These are phyloP conservation scores for Fusarium sp. DNA, from an alignment of 2,329 filamentous ascomycete species.

Conservation along the genomic window DNA sequence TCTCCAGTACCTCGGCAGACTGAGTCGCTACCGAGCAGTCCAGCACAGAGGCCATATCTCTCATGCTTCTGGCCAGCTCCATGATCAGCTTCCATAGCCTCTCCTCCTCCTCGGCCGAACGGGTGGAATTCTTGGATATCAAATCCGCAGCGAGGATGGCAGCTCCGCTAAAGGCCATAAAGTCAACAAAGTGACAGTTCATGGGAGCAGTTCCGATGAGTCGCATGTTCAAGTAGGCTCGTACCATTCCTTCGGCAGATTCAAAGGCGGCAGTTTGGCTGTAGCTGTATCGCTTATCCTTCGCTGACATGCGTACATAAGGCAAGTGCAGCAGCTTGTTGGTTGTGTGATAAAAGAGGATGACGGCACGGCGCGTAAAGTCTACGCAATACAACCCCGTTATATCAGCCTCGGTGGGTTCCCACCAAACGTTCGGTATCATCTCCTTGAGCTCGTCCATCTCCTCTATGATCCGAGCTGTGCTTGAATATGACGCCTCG, in stretches of 20 bases:
- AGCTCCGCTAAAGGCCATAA: slow-evolving; percentile 55
- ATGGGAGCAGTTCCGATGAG: slow-evolving; percentile 38
- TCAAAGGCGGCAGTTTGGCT: slow-evolving; percentile 52
- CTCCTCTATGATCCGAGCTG: slow-evolving; percentile 15
- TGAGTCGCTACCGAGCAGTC: slow-evolving; percentile 10
- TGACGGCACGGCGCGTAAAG: slow-evolving; percentile 44
- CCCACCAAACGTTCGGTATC: slow-evolving; percentile 27
- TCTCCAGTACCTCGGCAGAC: slow-evolving; percentile 13
- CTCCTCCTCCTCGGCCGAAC: slow-evolving; percentile 3
- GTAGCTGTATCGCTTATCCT: slow-evolving; percentile 49
- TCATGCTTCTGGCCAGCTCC: background rate
- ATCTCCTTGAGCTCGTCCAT: slow-evolving; percentile 53
- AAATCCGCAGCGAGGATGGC: slow-evolving; percentile 55
- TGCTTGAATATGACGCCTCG: slow-evolving; percentile 2
- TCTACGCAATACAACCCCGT: slow-evolving; percentile 6
- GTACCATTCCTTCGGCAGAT: slow-evolving; percentile 52
- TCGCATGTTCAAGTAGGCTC: slow-evolving; percentile 43
- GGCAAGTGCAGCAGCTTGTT: slow-evolving; percentile 55
- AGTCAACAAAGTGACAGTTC: slow-evolving; percentile 56
- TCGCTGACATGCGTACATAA: slow-evolving; percentile 53
- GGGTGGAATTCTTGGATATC: slow-evolving; percentile 35
- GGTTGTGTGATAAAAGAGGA: slow-evolving; percentile 51
- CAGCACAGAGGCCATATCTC: background rate
- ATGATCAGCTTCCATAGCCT: slow-evolving; percentile 7
- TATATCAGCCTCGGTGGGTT: background rate